Conservation (phyloP, 257 asterid genomes). For the Przewalskia tangutica region DNA sequence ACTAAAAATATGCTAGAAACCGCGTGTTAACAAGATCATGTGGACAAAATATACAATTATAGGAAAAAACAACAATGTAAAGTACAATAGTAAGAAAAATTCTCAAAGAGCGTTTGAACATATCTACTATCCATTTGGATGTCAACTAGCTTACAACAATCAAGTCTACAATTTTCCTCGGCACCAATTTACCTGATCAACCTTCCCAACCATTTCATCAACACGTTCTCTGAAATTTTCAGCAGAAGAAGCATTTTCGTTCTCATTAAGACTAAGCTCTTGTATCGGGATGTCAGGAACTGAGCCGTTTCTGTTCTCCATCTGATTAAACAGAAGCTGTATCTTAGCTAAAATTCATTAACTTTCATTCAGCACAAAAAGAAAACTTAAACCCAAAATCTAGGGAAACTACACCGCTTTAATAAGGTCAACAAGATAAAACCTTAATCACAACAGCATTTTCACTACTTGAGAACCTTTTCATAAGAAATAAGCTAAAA, state of each 20-base stretch:
- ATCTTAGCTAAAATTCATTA: not conserved
- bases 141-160: not conserved
- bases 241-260: not conserved
- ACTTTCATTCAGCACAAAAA: not conserved
- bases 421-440: not conserved
- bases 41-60: not conserved
- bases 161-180: not conserved
- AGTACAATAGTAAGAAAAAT: not conserved
- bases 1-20: not conserved
- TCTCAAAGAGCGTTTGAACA: not conserved
- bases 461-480: not conserved
- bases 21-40: not conserved
- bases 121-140: not conserved
- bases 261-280: not conserved
- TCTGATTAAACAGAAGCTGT: constrained; percentile 1
- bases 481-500: not conserved
- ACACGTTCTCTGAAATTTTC: constrained; percentile 36
- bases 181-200: constrained; percentile 34
- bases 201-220: constrained; percentile 33
- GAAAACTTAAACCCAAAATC: not conserved
- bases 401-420: not conserved
- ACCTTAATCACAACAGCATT: not conserved
- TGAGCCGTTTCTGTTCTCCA: not conserved
- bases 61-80: not conserved
- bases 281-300: constrained; percentile 3